A percentile compares a stretch with the other conserved stretches of the same genome.
phyloP scores from a whole-genome alignment of 2,329 filamentous ascomycete genomes.

The Nannizziopsis barbatae region DNA sequence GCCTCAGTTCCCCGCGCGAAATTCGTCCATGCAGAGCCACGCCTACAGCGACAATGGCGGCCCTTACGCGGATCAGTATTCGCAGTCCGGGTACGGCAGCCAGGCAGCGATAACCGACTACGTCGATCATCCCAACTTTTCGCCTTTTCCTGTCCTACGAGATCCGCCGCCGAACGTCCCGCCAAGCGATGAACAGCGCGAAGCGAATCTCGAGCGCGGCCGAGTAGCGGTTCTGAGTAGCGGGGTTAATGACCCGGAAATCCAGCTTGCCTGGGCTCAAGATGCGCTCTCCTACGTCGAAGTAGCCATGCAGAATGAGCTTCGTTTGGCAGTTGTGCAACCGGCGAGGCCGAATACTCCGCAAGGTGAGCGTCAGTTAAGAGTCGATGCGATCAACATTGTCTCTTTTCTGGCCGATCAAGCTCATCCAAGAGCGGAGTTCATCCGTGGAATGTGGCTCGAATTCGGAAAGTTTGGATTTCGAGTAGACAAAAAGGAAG shows the following conservation, averaged over 20 bases:
- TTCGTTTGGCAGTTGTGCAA: constrained; percentile 51
- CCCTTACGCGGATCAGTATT: constrained; percentile 23
- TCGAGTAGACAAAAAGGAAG: constrained; percentile 86
- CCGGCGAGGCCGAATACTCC: constrained; percentile 64
- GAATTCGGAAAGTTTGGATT: constrained; percentile 95
- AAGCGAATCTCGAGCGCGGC: constrained; percentile 75
- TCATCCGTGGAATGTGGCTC: constrained; percentile 91
- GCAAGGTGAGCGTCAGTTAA: constrained; percentile 75
- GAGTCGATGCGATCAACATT: constrained; percentile 81
- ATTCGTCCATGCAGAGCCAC: constrained; percentile 25
- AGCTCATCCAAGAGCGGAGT: constrained; percentile 83
- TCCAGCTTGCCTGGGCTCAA: constrained; percentile 94
- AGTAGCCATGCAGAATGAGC: constrained; percentile 63
- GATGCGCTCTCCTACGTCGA: constrained; percentile 85
- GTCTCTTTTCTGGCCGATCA: constrained; percentile 83
- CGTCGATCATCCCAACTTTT: constrained; percentile 63
- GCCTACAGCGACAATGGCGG: constrained; percentile 11
- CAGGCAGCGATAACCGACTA: constrained; percentile 20
- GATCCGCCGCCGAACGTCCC: constrained; percentile 76
- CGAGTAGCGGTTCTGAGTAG: constrained; percentile 66
- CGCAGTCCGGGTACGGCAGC: constrained; percentile 35
- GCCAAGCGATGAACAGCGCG: constrained; percentile 86
- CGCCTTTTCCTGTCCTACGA: constrained; percentile 76
- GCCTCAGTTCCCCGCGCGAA: constrained; percentile 27
- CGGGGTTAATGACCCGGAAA: constrained; percentile 76